Evolutionary conservation across 805 yeast genomes (phyloP).

Genomic region (Kazachstania bromeliacearum): DNA sequence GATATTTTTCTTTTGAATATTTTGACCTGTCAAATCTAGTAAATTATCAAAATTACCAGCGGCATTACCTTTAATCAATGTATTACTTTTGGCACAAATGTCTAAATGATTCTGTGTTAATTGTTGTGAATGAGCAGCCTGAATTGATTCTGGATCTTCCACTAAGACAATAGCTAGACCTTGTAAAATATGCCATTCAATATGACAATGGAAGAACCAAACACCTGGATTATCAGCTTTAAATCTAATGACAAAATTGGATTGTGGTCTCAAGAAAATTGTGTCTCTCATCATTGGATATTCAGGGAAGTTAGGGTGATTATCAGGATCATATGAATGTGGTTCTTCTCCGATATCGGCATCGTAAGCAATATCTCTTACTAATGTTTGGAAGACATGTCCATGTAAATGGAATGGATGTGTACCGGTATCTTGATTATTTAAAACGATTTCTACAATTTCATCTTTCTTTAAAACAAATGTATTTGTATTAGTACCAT

Average conservation of each 20-base stretch:
- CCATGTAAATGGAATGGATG: constrained; percentile 99
- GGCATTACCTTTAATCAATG: constrained; percentile 67
- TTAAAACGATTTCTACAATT: constrained; percentile 70
- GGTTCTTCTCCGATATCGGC: constrained; percentile 46
- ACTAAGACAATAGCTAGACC: constrained; percentile 75
- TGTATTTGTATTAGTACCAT: constrained; percentile 75
- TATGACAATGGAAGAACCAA: constrained; percentile 98
- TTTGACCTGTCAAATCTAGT: constrained; percentile 65
- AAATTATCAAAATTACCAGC: constrained; percentile 65
- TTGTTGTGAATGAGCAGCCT: constrained; percentile 41
- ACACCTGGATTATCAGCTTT: constrained; percentile 94
- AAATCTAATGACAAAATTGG: constrained; percentile 79
- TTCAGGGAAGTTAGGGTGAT: constrained; percentile 48
- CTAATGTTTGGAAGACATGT: constrained; percentile 67
- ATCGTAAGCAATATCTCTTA: constrained; percentile 53
- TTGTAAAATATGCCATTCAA: constrained; percentile 96
- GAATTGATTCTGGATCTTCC: constrained; percentile 75
- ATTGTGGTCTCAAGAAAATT: constrained; percentile 68
- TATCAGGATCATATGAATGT: constrained; percentile 45
- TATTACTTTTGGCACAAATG: constrained; percentile 50
- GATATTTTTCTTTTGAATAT: constrained; percentile 52
- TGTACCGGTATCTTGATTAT: constrained; percentile 81
- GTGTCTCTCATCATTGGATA: constrained; percentile 82
- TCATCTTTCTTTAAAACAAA: constrained; percentile 48
- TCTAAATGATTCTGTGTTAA: constrained; percentile 52